These are phyloP conservation scores for Neocucurbitaria cava DNA, from an alignment of 2,329 filamentous ascomycete species.

Conservation along the genomic window DNA sequence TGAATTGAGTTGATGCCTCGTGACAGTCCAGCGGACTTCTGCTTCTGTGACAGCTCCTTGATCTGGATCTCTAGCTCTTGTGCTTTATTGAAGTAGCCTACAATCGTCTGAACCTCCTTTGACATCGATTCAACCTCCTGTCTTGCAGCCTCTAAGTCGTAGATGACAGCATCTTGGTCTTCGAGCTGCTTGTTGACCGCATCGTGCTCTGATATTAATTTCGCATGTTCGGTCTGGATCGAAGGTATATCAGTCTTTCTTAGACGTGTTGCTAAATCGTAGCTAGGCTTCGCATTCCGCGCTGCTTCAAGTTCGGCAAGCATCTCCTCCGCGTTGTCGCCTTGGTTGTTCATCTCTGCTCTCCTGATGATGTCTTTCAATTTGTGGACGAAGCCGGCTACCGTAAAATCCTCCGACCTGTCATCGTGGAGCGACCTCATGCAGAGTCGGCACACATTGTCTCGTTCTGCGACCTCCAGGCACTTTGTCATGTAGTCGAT, in stretches of 20 bases:
- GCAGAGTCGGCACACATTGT: constrained; percentile 80
- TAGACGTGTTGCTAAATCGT: constrained; percentile 77
- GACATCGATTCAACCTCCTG: constrained; percentile 77
- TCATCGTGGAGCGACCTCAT: constrained; percentile 68
- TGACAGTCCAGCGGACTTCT: constrained; percentile 69
- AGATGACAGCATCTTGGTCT: constrained; percentile 71
- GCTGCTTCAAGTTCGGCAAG: constrained; percentile 67
- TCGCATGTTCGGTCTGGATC: constrained; percentile 68
- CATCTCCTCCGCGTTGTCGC: constrained; percentile 67
- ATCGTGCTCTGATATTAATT: constrained; percentile 52
- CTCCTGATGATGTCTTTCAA: constrained; percentile 65
- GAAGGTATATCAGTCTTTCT: constrained; percentile 72
- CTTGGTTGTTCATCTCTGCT: constrained; percentile 63
- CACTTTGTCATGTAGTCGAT: constrained; percentile 75
- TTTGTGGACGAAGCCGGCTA: constrained; percentile 67
- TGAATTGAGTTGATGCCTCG: constrained; percentile 86
- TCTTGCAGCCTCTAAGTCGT: constrained; percentile 68
- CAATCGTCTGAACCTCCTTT: constrained; percentile 78
- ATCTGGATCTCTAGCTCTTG: constrained; percentile 75
- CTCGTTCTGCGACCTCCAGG: constrained; percentile 68
- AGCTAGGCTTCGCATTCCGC: constrained; percentile 63
- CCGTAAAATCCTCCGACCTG: constrained; percentile 61
- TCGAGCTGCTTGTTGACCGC: constrained; percentile 56
- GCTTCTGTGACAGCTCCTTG: constrained; percentile 74
- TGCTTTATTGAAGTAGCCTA: constrained; percentile 75